Percentiles rank a stretch among this genome's conserved stretches.
These are phyloP conservation scores for Pichia sp. DNA, from an alignment of 1,139 yeast genomes.

Conservation along the genomic window DNA sequence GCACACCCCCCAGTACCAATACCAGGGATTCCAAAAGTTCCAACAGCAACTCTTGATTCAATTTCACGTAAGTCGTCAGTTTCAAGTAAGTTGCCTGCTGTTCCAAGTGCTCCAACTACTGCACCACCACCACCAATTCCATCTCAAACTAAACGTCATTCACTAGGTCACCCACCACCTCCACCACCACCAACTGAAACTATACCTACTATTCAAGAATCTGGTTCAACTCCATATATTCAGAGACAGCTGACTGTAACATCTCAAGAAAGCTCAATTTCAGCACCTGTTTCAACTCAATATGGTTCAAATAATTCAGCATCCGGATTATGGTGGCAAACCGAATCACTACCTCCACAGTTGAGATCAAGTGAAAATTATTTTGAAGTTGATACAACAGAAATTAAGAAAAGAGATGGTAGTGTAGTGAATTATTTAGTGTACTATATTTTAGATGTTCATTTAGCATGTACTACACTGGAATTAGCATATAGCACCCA, in stretches of 20 bases:
- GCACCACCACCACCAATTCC: conserved; percentile 16
- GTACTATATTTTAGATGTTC: conserved; percentile 67
- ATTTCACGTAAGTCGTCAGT: conserved; percentile 7
- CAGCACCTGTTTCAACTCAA: conserved; percentile 13
- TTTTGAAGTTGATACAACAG: conserved; percentile 60
- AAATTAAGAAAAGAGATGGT: conserved; percentile 52
- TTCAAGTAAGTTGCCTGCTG: conserved; percentile 4
- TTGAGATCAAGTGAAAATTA: conserved; percentile 41
- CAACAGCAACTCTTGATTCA: background rate
- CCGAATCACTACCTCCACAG: conserved; percentile 52
- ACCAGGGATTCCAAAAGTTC: conserved; percentile 1
- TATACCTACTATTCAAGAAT: conserved; percentile 12
- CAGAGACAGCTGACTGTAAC: conserved; percentile 14
- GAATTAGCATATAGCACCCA: conserved; percentile 47
- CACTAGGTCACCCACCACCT: conserved; percentile 13
- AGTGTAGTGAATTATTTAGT: conserved; percentile 48
- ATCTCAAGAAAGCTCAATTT: conserved; percentile 7
- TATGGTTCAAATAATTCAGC: conserved; percentile 14
- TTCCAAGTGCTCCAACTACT: background rate
- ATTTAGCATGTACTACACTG: conserved; percentile 60
- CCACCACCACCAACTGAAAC: conserved; percentile 17
- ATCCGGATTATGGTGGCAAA: conserved; percentile 55
- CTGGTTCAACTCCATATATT: conserved; percentile 22
- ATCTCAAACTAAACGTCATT: conserved; percentile 12
- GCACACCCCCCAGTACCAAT: conserved; percentile 17